A percentile compares a stretch with the other conserved stretches of the same genome.
These are phyloP conservation scores for Termitomyces sp. DNA, from an alignment of 768 basidiomycete genomes.

Conservation along the genomic window DNA sequence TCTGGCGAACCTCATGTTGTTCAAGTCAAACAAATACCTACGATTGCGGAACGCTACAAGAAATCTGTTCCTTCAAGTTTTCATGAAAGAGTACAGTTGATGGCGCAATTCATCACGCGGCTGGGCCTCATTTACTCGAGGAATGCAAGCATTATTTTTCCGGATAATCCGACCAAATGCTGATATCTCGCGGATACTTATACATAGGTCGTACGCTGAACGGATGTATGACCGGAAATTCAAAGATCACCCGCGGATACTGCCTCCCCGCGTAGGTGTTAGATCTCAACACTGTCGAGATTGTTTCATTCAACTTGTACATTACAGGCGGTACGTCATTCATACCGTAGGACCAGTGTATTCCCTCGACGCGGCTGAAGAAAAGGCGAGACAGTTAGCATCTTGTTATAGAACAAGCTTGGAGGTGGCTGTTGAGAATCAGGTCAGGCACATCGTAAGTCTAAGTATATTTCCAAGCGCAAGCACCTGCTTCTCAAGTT, in stretches of 20 bases:
- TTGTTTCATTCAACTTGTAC: not conserved
- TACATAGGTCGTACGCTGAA: conserved; percentile 58
- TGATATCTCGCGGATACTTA: not conserved
- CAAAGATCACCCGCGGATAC: conserved; percentile 79
- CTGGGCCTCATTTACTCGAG: conserved; percentile 55
- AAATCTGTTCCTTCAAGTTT: conserved; percentile 12
- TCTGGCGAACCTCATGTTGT: conserved; percentile 21
- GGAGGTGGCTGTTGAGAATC: conserved; percentile 53
- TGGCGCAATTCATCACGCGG: conserved; percentile 76
- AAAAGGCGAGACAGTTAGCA: conserved; percentile 47
- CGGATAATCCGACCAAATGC: not conserved
- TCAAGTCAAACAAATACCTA: conserved; percentile 44
- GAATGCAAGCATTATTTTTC: conserved; percentile 53
- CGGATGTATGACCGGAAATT: conserved; percentile 66
- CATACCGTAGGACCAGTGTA: conserved; percentile 83
- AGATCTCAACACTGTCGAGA: not conserved
- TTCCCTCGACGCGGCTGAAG: conserved; percentile 30
- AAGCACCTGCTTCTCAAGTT: not conserved
- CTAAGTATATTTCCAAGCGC: not conserved
- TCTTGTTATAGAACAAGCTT: conserved; percentile 69
- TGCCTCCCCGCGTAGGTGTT: conserved; percentile 65
- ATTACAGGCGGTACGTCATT: conserved; percentile 54
- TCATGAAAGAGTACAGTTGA: conserved; percentile 45
- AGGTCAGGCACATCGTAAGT: conserved; percentile 61
- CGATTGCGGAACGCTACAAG: conserved; percentile 51